phyloP scores from a whole-genome alignment of 805 yeast genomes.

The Ogataea wickerhamii region DNA sequence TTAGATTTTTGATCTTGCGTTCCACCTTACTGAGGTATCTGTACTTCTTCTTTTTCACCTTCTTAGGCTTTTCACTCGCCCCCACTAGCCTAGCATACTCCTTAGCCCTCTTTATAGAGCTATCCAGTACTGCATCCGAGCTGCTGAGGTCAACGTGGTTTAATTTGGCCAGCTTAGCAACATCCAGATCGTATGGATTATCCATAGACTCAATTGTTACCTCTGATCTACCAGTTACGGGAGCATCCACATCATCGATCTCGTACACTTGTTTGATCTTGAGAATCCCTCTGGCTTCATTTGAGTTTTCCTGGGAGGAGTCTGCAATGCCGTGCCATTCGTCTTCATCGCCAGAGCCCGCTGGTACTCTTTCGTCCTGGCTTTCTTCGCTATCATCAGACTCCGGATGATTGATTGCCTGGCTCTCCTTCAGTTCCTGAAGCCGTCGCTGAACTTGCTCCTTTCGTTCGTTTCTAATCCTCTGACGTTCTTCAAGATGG shows the following conservation, averaged over 20 bases:
- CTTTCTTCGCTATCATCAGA: constrained; percentile 23
- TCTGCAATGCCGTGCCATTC: constrained; percentile 44
- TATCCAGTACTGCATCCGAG: constrained; percentile 66
- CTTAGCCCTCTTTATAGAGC: constrained; percentile 74
- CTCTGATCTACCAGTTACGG: constrained; percentile 44
- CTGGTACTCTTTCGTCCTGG: constrained; percentile 24
- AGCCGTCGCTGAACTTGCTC: constrained; percentile 61
- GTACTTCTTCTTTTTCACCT: constrained; percentile 70
- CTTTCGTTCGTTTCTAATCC: constrained; percentile 66
- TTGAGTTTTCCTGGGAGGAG: constrained; percentile 13
- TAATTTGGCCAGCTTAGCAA: constrained; percentile 46
- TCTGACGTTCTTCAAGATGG: constrained; percentile 71
- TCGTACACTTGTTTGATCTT: constrained; percentile 43
- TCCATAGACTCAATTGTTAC: constrained; percentile 58
- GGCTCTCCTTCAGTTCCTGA: constrained; percentile 49
- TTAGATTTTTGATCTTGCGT: constrained; percentile 51
- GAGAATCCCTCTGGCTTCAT: constrained; percentile 37
- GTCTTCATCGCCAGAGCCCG: constrained; percentile 20
- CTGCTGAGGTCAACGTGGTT: constrained; percentile 69
- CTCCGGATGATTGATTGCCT: constrained; percentile 26
- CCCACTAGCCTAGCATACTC: constrained; percentile 74
- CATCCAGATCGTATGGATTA: constrained; percentile 39
- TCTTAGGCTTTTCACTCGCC: constrained; percentile 39
- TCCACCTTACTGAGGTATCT: constrained; percentile 82
- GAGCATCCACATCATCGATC: constrained; percentile 33